Evolutionary conservation across 352 stramenopile species (phyloP).

Genomic region (Phytophthora sansomeana): DNA sequence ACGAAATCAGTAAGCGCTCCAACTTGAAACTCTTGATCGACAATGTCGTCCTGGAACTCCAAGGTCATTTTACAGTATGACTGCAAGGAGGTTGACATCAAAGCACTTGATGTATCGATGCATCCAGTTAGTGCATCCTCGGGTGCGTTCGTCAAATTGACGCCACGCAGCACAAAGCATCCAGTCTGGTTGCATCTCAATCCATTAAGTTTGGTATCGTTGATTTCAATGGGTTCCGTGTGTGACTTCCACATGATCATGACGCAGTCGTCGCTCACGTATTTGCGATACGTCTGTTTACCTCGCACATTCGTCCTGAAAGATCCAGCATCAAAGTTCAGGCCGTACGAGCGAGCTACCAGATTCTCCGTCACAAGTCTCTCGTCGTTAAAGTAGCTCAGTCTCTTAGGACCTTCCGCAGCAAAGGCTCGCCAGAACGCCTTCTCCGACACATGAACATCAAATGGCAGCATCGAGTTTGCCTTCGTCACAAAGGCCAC

Average conservation of each 20-base stretch:
- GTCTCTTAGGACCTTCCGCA: slow-evolving; percentile 33
- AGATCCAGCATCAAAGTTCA: slow-evolving; percentile 35
- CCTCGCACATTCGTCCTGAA: slow-evolving; percentile 47
- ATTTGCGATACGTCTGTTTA: slow-evolving; percentile 57
- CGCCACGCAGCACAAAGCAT: slow-evolving; percentile 37
- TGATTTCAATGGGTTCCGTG: slow-evolving; percentile 54
- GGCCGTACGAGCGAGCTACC: slow-evolving; percentile 35
- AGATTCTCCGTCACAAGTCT: slow-evolving; percentile 42
- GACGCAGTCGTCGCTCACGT: slow-evolving; percentile 39
- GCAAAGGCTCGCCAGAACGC: slow-evolving; percentile 51
- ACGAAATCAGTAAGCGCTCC: slow-evolving; percentile 56
- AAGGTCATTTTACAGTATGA: slow-evolving; percentile 59
- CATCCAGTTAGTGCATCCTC: background rate
- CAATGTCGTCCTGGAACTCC: slow-evolving; percentile 59
- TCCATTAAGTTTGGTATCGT: slow-evolving; percentile 39
- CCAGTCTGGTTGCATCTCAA: slow-evolving; percentile 43
- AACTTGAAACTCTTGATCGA: slow-evolving; percentile 52
- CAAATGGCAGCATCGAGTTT: slow-evolving; percentile 47
- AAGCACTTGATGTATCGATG: slow-evolving; percentile 8
- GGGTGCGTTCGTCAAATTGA: background rate
- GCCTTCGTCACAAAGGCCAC: slow-evolving; percentile 48
- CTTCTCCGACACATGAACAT: slow-evolving; percentile 34
- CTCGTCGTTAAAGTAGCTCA: slow-evolving; percentile 44
- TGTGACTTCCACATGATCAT: slow-evolving; percentile 60
- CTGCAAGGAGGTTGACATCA: slow-evolving; percentile 53